Evolutionary conservation across 2,329 filamentous ascomycete genomes (phyloP), one percentile per base, ranked within the genome.

Genomic region (Mariannaea elegans): DNA sequence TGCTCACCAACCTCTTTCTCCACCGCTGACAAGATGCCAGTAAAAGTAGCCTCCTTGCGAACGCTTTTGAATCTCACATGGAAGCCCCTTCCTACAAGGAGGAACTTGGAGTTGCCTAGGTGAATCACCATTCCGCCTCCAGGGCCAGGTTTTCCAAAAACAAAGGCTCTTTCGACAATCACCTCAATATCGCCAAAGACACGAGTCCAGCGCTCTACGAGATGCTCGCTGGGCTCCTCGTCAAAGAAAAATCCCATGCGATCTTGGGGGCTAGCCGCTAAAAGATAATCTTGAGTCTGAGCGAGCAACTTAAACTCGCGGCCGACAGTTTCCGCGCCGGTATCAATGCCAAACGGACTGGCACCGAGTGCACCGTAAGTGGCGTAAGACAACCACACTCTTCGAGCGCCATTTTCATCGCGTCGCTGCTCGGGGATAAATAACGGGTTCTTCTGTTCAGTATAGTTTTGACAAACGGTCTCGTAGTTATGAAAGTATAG

Each of bases 351-450:
- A 54, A 81, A 81, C 0, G 79, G 78, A 1, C 70, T 70, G 0
- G 72, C 67, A 0, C 79, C 79, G 0, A 82, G 63, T 2, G 74
- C 73, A 12, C 71, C 71, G 49, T 80, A 77, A 0, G 76, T 75
- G 2, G 76, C 80, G 18, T 77, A 78, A 0, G 81, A 76, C 0
- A 75, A 49, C 78, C 78, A 82, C 1, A 81, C 67, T 2, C 80
- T 63, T 6, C 79, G 68, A 0, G 78, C 75, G 6, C 80, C 80
- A 24, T 77, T 73, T 32, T 81, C 80, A 52, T 84, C 82, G 12
- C 82, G 75, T 5, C 81, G 73, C 64, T 84, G 82, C 70, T 84
- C 82, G 0, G 82, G 82, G 34, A 84, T 83, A 62, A 84, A 83
- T 0, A 84, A 73, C 0, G 80, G 75, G 61, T 83, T 78, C 10